These are phyloP conservation scores for Drechslerella stenobrocha DNA, from an alignment of 2,329 filamentous ascomycete genomes.

Conservation along the genomic window DNA sequence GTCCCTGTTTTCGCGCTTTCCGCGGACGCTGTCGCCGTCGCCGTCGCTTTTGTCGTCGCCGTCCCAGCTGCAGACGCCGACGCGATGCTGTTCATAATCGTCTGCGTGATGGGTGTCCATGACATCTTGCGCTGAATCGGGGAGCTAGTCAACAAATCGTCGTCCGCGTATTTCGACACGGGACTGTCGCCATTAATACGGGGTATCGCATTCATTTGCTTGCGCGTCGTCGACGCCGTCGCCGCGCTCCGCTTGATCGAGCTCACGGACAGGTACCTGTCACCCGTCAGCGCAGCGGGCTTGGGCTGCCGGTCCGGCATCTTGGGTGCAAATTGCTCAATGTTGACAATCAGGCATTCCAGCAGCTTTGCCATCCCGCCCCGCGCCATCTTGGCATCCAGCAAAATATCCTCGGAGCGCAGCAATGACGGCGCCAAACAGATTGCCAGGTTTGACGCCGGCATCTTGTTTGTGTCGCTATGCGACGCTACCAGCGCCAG, in stretches of 20 bases:
- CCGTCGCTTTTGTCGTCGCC: background rate
- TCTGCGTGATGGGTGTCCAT: conserved; percentile 43
- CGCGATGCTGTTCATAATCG: conserved; percentile 9
- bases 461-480: conserved; percentile 62
- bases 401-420: conserved; percentile 61
- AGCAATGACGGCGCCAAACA: conserved; percentile 62
- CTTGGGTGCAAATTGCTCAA: conserved; percentile 55
- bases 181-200: conserved; percentile 33
- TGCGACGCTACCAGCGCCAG: conserved; percentile 58
- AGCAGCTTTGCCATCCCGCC: conserved; percentile 60
- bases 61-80: background rate
- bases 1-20: background rate
- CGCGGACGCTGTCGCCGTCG: background rate
- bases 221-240: conserved; percentile 35
- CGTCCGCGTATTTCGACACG: conserved; percentile 18
- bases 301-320: conserved; percentile 49
- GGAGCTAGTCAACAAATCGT: conserved; percentile 36
- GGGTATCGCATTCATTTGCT: conserved; percentile 31
- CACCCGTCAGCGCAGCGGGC: conserved; percentile 32
- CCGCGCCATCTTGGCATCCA: conserved; percentile 61
- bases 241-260: conserved; percentile 41
- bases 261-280: conserved; percentile 32
- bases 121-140: conserved; percentile 45
- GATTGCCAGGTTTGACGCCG: conserved; percentile 61
- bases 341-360: conserved; percentile 58